phyloP scores from a whole-genome alignment of 2,329 filamentous ascomycete genomes.

The Fonsecaea nubica region DNA sequence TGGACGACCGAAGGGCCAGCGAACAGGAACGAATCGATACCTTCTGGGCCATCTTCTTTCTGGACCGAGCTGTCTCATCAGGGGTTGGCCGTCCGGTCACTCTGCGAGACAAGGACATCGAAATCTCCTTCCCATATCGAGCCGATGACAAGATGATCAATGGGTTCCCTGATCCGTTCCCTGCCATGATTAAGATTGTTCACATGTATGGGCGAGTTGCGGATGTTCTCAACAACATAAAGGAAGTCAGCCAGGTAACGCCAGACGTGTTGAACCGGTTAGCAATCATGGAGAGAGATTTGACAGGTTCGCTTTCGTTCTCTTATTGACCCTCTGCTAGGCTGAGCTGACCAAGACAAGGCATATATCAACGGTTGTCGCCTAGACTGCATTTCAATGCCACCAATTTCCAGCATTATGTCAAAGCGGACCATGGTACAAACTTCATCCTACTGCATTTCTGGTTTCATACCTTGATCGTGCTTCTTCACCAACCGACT shows the following conservation, averaged over 20 bases:
- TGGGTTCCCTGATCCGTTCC: conserved; percentile 78
- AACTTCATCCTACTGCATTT: conserved; percentile 87
- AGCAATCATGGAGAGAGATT: conserved; percentile 77
- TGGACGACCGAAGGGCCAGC: conserved; percentile 56
- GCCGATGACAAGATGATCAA: conserved; percentile 61
- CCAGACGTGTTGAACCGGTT: conserved; percentile 74
- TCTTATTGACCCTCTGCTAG: background rate
- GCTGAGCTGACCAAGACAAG: conserved; percentile 35
- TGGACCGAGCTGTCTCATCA: conserved; percentile 85
- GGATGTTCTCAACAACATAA: conserved; percentile 82
- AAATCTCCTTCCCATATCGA: conserved; percentile 71
- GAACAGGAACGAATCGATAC: conserved; percentile 85
- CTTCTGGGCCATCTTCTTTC: conserved; percentile 87
- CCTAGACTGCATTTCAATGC: conserved; percentile 80
- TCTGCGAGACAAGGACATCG: conserved; percentile 82
- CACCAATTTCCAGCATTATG: conserved; percentile 83
- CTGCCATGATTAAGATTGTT: conserved; percentile 80
- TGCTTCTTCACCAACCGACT: conserved; percentile 61
- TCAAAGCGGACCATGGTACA: conserved; percentile 79
- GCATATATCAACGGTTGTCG: conserved; percentile 76
- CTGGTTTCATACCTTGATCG: conserved; percentile 42
- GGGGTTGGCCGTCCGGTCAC: conserved; percentile 85
- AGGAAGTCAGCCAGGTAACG: conserved; percentile 74
- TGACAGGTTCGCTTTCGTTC: conserved; percentile 65
- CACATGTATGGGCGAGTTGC: conserved; percentile 85